Base-by-base conservation (phyloP, 495 filamentous ascomycete genomes). In the Tetracladium marchalianum region DNA sequence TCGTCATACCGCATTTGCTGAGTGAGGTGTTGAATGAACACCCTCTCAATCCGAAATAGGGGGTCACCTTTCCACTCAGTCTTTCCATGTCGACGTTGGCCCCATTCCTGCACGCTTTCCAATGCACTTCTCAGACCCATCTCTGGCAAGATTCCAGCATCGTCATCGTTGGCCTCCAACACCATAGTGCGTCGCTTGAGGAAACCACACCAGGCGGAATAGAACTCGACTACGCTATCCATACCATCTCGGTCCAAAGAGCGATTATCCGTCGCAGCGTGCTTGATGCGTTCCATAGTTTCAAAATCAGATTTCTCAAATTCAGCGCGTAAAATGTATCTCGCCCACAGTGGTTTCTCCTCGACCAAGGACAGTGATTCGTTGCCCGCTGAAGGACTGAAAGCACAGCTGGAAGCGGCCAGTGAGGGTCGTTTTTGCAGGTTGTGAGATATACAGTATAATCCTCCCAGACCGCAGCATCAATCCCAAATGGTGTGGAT, bases 191-290 rank as follows among this genome's bases (percentile, higher is more conserved):
- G 70, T 24, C 90, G 81, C 45, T 88, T 85, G 7, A 98, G 73
- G 50, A 87, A 96, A 38, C 87, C 86, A 55, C 90, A 95, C 92
- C 92, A 98, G 0, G 87, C 81, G 31, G 82, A 81, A 50, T 92
- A 87, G 49, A 96, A 84, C 54, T 92, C 88, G 34, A 96, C 65
- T 2, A 95, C 78, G 50, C 89, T 84, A 37, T 85, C 78, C 75
- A 95, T 80, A 13, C 87, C 89, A 36, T 76, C 66, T 24, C 72
- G 63, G 52, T 78, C 75, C 9, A 95, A 75, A 16, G 90, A 70
- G 6, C 82, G 81, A 9, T 82, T 87, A 56, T 79, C 85, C 1
- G 89, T 96, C 3, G 92, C 92, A 39, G 77, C 82, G 59, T 97
- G 87, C 60, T 98, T 98, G 58, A 95, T 87, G 31, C 79, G 70